Evolutionary conservation across 345 rosid genomes (phyloP), one percentile per base, ranked within the genome.

Genomic region (Dipteronia sinensis): DNA sequence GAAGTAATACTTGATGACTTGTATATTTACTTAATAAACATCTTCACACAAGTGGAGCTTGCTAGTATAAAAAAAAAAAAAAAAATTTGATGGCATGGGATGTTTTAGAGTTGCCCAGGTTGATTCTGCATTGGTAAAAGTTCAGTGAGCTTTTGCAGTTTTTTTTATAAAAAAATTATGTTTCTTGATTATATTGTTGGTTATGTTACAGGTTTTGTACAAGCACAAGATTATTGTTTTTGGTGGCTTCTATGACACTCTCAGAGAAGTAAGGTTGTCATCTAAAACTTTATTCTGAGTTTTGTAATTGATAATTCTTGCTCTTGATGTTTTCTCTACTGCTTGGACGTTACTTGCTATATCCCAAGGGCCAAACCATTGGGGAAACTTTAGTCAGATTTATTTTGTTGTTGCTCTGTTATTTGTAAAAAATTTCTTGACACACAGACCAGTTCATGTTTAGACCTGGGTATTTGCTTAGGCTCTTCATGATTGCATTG

Each of bases 171-270:
- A 25, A n/a, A 1, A 42, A 66, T 29, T 70, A 65, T 62, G 7
- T 55, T 9, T 13, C 4, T 65, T 65, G 3, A 10, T 71, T 46
- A 56, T 66, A 63, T 66, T 34, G 47, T 74, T 74, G 69, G 70
- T 71, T 72, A 77, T 78, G 7, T 66, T 87, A 79, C 97, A 95
- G 99, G 94, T 95, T 77, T 80, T 93, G 53, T 90, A 95, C 86
- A 93, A 95, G 91, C 98, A 93, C 89, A 93, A 95, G 88, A 89
- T 95, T 78, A 83, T 95, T 73, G 81, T 92, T 80, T 95, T 95
- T 78, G 99, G 99, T 73, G 99, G 99, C 86, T 95, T 95, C 88
- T 95, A 95, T 76, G 98, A 95, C 79, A 95, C 99, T 64, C 96
- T 95, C 49, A 90, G 99, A 84, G 99, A 95, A 95, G 98, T 95